Conservation (phyloP, 2,329 filamentous ascomycete genomes). For the Talaromyces sp. region DNA sequence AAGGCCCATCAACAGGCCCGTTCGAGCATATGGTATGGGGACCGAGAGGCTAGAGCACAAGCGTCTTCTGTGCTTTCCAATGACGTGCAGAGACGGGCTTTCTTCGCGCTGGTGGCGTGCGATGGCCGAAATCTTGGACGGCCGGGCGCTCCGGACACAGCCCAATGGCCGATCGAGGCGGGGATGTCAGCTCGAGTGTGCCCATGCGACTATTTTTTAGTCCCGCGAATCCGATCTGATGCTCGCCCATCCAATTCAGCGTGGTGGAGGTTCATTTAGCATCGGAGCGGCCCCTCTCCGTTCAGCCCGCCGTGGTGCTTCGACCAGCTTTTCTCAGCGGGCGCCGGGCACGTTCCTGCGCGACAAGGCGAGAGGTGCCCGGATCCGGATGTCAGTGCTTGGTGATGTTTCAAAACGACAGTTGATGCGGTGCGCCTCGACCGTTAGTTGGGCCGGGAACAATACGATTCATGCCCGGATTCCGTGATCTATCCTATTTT, state of each 20-base stretch:
- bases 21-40: background rate
- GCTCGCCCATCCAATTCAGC: background rate
- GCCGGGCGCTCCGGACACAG: conserved; percentile 23
- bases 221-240: background rate
- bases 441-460: background rate
- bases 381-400: background rate
- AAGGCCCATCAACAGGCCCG: background rate
- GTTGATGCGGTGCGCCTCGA: background rate
- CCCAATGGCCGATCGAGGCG: conserved; percentile 35
- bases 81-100: background rate
- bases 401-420: background rate
- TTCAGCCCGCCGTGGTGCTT: background rate
- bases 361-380: background rate
- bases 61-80: background rate
- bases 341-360: background rate
- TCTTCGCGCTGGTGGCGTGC: conserved; percentile 10
- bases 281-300: background rate
- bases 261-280: background rate
- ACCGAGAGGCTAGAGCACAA: background rate
- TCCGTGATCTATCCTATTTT: background rate
- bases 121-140: conserved; percentile 4
- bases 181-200: conserved; percentile 26
- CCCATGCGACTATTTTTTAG: conserved; percentile 1
- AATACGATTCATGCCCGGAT: background rate
- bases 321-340: background rate